Conservation (phyloP, 768 basidiomycete species). For the Pleurotus ostreatus region DNA sequence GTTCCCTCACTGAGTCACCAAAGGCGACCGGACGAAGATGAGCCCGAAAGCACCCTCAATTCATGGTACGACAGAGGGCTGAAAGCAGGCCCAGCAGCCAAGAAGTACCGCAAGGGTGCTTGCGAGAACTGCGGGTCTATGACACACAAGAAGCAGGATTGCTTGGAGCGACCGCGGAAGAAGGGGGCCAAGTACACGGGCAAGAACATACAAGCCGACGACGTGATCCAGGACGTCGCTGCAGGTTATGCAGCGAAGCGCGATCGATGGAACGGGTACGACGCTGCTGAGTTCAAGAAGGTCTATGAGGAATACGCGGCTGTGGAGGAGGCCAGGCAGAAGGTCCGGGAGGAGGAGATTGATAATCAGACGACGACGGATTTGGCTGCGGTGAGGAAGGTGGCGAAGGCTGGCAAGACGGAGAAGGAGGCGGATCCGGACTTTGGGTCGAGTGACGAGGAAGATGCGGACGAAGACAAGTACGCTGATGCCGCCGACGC, state of each 20-base stretch:
- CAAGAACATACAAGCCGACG: constrained; percentile 88
- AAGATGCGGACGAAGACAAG: constrained; percentile 95
- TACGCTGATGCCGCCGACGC: constrained; percentile 98
- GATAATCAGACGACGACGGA: constrained; percentile 96
- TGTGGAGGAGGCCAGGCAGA: constrained; percentile 85
- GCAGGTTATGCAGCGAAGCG: constrained; percentile 89
- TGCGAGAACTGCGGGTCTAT: constrained; percentile 99
- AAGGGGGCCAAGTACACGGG: constrained; percentile 93
- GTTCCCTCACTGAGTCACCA: constrained; percentile 94
- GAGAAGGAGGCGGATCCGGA: constrained; percentile 80
- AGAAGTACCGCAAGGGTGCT: constrained; percentile 96
- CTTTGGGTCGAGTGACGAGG: constrained; percentile 95
- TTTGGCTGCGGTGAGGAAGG: constrained; percentile 84
- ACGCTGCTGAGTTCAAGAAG: constrained; percentile 77
- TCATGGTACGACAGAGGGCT: constrained; percentile 90
- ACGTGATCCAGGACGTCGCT: constrained; percentile 78
- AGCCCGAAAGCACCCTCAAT: constrained; percentile 63
- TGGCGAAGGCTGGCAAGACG: constrained; percentile 84
- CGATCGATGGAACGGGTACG: constrained; percentile 98
- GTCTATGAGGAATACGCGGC: constrained; percentile 95
- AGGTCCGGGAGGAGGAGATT: constrained; percentile 92
- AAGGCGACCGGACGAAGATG: constrained; percentile 64
- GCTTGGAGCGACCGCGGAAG: constrained; percentile 93
- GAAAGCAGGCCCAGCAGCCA: constrained; percentile 85
- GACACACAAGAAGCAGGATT: constrained; percentile 88